These are phyloP conservation scores for Niebla homalea DNA, from an alignment of 495 filamentous ascomycete genomes.

Conservation along the genomic window DNA sequence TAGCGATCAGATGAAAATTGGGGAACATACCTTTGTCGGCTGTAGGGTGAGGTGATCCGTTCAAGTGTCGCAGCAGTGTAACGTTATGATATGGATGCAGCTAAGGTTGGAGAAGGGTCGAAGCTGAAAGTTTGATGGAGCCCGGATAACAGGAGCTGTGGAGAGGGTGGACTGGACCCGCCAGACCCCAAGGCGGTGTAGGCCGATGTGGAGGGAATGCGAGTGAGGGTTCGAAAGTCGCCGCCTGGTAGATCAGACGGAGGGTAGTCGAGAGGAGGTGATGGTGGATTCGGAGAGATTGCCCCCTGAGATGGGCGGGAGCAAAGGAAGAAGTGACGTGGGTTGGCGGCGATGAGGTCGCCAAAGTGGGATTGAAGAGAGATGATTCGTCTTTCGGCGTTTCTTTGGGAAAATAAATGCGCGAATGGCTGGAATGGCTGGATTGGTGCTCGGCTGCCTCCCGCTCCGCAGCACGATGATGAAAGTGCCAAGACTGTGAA, in stretches of 20 bases:
- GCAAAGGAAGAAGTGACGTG: constrained; percentile 1
- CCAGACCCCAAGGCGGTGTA: constrained; percentile 9
- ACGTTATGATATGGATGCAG: not conserved
- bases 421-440: too few relatives aligned
- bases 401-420: not conserved
- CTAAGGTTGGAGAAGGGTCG: not conserved
- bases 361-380: constrained; percentile 17
- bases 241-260: constrained; percentile 8
- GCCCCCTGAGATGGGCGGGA: not conserved
- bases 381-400: constrained; percentile 20
- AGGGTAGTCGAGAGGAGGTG: constrained; percentile 1
- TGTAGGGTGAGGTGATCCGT: too few relatives aligned
- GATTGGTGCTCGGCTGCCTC: too few relatives aligned
- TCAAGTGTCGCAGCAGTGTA: not conserved
- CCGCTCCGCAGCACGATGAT: too few relatives aligned
- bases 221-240: not conserved
- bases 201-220: constrained; percentile 10
- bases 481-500: too few relatives aligned
- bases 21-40: too few relatives aligned
- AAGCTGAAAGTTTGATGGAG: not conserved
- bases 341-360: constrained; percentile 7
- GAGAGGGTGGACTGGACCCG: constrained; percentile 8
- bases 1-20: too few relatives aligned
- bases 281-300: constrained; percentile 2
- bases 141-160: not conserved